These are phyloP conservation scores for Scedosporium aurantiacum DNA, from an alignment of 2,329 filamentous ascomycete species.

Conservation along the genomic window DNA sequence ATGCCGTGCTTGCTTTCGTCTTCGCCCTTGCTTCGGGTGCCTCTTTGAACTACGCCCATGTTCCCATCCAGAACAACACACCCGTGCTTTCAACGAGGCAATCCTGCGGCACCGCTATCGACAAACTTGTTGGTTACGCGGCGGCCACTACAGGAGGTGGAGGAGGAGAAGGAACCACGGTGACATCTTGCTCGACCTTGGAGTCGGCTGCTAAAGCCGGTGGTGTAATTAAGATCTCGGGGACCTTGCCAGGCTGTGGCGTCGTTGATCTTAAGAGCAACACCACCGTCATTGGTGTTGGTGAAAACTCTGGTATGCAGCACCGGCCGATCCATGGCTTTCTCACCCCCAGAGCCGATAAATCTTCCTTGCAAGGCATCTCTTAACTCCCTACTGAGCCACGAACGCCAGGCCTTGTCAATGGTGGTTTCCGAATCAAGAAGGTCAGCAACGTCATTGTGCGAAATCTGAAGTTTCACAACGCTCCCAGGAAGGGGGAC, in stretches of 20 bases:
- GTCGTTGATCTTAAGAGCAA: slow-evolving; percentile 34
- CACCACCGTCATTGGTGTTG: slow-evolving; percentile 40
- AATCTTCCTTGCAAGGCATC: too few species aligned
- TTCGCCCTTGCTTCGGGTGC: not conserved
- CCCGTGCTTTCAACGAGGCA: not conserved
- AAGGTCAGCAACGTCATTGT: slow-evolving; percentile 42
- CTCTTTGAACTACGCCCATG: not conserved
- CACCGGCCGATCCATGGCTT: not conserved
- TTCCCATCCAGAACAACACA: not conserved
- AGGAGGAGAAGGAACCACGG: slow-evolving; percentile 31
- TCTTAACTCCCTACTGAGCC: not conserved
- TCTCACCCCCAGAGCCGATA: too few species aligned
- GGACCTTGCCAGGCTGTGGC: slow-evolving; percentile 28
- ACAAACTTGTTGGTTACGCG: slow-evolving; percentile 18
- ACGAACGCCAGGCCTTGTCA: slow-evolving; percentile 23
- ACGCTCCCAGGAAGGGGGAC: slow-evolving; percentile 37
- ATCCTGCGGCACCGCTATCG: slow-evolving; percentile 1
- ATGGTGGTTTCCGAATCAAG: slow-evolving; percentile 35
- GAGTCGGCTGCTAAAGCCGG: slow-evolving; percentile 23
- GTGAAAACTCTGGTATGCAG: slow-evolving; percentile 24
- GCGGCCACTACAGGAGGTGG: slow-evolving; percentile 32
- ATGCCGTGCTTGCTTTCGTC: not conserved
- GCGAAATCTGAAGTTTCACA: slow-evolving; percentile 41
- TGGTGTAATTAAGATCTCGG: slow-evolving; percentile 34
- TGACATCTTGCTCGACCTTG: slow-evolving; percentile 30